phyloP scores from a whole-genome alignment of 495 filamentous ascomycete species.

The Hypoxylon fragiforme region DNA sequence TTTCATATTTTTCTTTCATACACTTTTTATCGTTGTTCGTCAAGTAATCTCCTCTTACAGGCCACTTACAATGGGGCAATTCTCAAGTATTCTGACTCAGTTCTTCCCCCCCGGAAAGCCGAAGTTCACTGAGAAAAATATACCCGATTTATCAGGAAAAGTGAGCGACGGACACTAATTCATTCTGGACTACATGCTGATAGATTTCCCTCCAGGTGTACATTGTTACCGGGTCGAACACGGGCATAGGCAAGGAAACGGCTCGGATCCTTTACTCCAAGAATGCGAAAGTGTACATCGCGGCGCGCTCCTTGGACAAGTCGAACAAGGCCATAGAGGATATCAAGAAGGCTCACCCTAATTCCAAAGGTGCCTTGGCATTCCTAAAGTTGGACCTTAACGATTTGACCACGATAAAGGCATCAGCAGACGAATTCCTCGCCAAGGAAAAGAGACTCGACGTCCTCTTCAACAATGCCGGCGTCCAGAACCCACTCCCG shows the following conservation, averaged over 20 bases:
- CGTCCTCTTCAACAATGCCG: constrained; percentile 49
- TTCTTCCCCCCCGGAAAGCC: constrained; percentile 36
- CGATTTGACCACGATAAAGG: constrained; percentile 41
- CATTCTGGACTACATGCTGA: neutral
- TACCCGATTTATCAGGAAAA: constrained; percentile 34
- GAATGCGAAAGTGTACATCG: constrained; percentile 57
- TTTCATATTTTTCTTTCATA: too few relatives aligned
- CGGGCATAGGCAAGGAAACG: constrained; percentile 53
- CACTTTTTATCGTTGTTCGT: neutral
- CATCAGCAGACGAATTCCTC: constrained; percentile 37
- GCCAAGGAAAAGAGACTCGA: constrained; percentile 38
- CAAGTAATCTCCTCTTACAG: neutral
- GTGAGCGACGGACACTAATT: neutral
- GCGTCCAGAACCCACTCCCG: constrained; percentile 23
- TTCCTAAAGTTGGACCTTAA: constrained; percentile 41
- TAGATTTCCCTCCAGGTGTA: constrained; percentile 35
- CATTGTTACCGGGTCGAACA: constrained; percentile 55
- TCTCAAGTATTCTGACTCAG: constrained; percentile 27
- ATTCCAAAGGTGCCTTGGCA: constrained; percentile 35
- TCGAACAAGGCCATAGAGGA: constrained; percentile 30
- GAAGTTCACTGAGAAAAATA: constrained; percentile 30
- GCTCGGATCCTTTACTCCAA: constrained; percentile 48
- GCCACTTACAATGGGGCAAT: constrained; percentile 13
- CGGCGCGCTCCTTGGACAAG: constrained; percentile 45
- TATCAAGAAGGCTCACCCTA: constrained; percentile 23